These are phyloP conservation scores for Salisapilia sapeloensis DNA, from an alignment of 352 stramenopile species.

Conservation along the genomic window DNA sequence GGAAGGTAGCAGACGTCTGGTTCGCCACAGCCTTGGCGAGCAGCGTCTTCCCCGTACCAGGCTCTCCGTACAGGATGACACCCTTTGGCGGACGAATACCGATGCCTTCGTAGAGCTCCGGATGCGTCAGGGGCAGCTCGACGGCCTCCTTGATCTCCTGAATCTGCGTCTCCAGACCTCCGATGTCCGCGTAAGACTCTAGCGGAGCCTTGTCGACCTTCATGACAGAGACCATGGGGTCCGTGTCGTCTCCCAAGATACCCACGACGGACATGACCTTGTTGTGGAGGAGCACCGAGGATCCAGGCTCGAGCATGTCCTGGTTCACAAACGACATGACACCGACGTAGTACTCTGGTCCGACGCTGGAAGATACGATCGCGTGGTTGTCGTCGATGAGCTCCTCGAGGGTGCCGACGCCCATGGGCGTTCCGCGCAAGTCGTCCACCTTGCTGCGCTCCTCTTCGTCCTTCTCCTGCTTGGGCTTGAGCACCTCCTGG, in stretches of 20 bases:
- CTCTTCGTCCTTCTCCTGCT: constrained; percentile 98
- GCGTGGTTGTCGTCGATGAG: constrained; percentile 99
- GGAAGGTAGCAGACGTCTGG: constrained; percentile 99
- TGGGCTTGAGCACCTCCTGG: constrained; percentile 99
- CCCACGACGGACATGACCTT: constrained; percentile 99
- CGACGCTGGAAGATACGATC: constrained; percentile 96
- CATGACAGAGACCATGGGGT: constrained; percentile 99
- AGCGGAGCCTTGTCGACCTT: constrained; percentile 99
- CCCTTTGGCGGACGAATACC: constrained; percentile 97
- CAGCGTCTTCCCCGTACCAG: constrained; percentile 99
- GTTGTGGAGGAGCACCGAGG: constrained; percentile 98
- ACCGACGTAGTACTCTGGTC: constrained; percentile 99
- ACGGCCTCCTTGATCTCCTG: constrained; percentile 92
- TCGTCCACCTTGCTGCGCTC: constrained; percentile 98
- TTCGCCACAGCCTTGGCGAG: constrained; percentile 99
- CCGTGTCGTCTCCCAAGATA: constrained; percentile 97
- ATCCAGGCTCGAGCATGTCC: constrained; percentile 98
- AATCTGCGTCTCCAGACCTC: constrained; percentile 97
- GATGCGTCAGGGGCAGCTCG: constrained; percentile 96
- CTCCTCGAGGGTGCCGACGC: constrained; percentile 98
- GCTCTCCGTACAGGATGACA: constrained; percentile 99
- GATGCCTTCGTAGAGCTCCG: constrained; percentile 99
- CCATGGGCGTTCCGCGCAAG: constrained; percentile 94
- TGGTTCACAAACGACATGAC: constrained; percentile 99
- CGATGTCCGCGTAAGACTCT: constrained; percentile 99